Evolutionary conservation across 1,284 basidiomycete genomes (phyloP).

Genomic region (Neolentinus lepideus): DNA sequence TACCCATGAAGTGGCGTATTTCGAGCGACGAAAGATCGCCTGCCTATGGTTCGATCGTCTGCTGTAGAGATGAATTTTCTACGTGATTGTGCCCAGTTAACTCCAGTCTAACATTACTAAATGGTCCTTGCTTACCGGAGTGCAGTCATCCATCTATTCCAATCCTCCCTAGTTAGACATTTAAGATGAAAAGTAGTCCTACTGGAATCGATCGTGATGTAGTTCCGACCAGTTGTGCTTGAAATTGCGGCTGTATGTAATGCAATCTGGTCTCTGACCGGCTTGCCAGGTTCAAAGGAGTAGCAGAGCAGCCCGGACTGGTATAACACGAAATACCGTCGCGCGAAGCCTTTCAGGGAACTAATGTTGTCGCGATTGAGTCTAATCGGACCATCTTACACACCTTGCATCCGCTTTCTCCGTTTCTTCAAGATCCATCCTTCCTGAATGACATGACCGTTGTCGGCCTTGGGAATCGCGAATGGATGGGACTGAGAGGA

Average conservation of each 20-base stretch:
- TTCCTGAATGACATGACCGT: constrained; percentile 35
- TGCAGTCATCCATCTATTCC: constrained; percentile 64
- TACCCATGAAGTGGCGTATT: constrained; percentile 17
- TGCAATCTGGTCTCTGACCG: constrained; percentile 61
- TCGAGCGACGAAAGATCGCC: constrained; percentile 36
- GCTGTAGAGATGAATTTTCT: constrained; percentile 52
- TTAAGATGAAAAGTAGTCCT: constrained; percentile 76
- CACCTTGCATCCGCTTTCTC: constrained; percentile 80
- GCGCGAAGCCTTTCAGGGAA: constrained; percentile 60
- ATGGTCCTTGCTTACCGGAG: constrained; percentile 45
- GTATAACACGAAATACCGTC: constrained; percentile 67
- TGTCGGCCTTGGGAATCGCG: not conserved
- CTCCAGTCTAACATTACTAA: not conserved
- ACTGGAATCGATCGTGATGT: constrained; percentile 73
- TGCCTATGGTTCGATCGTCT: constrained; percentile 26
- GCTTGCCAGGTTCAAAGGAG: constrained; percentile 65
- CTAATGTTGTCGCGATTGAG: constrained; percentile 5
- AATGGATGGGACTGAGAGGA: not conserved
- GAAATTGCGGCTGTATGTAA: constrained; percentile 69
- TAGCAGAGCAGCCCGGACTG: constrained; percentile 68
- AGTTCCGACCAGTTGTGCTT: constrained; percentile 56
- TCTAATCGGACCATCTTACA: constrained; percentile 4
- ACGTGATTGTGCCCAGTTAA: constrained; percentile 5
- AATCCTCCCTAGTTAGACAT: constrained; percentile 64
- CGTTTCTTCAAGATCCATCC: constrained; percentile 82